These are phyloP conservation scores for Tausonia pullulans DNA, from an alignment of 1,284 basidiomycete species.

Conservation along the genomic window DNA sequence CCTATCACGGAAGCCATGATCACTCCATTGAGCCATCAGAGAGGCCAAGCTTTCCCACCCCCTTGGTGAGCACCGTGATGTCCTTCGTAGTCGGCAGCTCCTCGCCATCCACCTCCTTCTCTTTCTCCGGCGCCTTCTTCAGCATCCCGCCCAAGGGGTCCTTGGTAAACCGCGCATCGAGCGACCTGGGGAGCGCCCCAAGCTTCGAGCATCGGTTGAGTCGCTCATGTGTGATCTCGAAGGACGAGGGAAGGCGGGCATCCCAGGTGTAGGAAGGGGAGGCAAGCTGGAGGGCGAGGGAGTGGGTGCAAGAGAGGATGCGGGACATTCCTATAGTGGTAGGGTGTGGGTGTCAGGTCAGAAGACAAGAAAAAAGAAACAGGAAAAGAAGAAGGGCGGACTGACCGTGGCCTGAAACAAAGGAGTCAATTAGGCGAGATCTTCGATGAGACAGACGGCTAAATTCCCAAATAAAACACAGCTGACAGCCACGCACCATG, in stretches of 20 bases:
- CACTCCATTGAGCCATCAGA: no score
- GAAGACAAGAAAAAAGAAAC: background rate
- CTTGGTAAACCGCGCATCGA: no score
- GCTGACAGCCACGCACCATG: constrained; percentile 17
- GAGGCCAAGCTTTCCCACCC: no score
- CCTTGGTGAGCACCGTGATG: no score
- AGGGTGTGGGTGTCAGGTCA: background rate
- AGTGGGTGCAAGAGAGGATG: constrained; percentile 20
- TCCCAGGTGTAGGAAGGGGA: constrained; percentile 20
- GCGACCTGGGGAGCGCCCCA: no score
- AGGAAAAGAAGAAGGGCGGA: background rate
- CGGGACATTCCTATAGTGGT: constrained; percentile 11
- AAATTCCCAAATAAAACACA: background rate
- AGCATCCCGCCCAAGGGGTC: no score
- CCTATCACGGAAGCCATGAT: no score
- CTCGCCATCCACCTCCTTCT: no score
- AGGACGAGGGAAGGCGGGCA: constrained; percentile 13
- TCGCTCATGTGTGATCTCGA: constrained; percentile 17
- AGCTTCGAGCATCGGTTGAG: background rate
- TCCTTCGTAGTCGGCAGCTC: no score
- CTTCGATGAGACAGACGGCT: background rate
- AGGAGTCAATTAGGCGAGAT: no score
- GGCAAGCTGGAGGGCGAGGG: constrained; percentile 19
- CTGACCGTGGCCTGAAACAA: constrained; percentile 21
- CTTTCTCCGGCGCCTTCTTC: no score